A percentile compares a stretch with the other conserved stretches of the same genome.
phyloP scores from a whole-genome alignment of 176 grass and related monocot genomes.

The Carex kokanica region DNA sequence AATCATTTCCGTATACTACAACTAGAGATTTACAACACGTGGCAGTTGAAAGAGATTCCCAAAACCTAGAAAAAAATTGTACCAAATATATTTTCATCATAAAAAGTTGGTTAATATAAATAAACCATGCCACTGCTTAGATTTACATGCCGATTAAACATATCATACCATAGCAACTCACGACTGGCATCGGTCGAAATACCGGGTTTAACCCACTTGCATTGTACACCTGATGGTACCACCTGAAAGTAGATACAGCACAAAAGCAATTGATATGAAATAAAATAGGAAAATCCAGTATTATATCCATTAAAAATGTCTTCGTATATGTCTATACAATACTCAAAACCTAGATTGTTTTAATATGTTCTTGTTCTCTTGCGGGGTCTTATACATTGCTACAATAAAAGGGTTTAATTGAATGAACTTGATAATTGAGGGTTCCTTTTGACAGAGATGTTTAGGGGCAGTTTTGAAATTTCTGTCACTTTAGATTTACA shows the following conservation, averaged over 20 bases:
- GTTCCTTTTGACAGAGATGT: not conserved
- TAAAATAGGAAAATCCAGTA: not conserved
- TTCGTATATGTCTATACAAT: not conserved
- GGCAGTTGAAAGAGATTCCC: constrained; percentile 63
- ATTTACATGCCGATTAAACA: not conserved
- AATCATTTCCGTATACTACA: constrained; percentile 66
- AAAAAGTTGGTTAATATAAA: not conserved
- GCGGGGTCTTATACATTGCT: not conserved
- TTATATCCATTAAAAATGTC: not conserved
- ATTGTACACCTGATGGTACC: constrained; percentile 53
- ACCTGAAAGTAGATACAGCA: constrained; percentile 40
- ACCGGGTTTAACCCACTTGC: constrained; percentile 37
- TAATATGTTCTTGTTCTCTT: not conserved
- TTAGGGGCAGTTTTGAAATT: not conserved
- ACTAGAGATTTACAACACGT: constrained; percentile 91
- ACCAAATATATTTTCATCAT: not conserved
- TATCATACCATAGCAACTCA: constrained; percentile 77
- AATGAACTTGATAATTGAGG: not conserved
- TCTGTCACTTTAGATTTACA: not conserved
- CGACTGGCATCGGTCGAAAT: constrained; percentile 35
- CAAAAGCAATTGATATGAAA: not conserved
- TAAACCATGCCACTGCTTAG: not conserved
- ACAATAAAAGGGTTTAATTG: not conserved
- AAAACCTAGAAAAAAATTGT: constrained; percentile 51
- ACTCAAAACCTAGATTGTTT: not conserved